These are phyloP conservation scores for Anaeromyces robustus DNA, from an alignment of 192 early-diverging fungal species.

Conservation along the genomic window DNA sequence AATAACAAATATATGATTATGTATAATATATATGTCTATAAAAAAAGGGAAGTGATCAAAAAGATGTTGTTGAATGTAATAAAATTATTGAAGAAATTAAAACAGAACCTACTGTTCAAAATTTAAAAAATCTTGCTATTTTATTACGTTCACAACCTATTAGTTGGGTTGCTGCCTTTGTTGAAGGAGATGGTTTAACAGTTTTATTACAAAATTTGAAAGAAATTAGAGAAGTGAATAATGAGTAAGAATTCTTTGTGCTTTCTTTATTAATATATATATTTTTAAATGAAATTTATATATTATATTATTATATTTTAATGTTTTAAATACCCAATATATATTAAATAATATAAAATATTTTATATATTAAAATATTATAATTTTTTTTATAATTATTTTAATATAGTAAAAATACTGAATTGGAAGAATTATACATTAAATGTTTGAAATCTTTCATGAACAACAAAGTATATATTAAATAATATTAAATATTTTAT, in stretches of 20 bases:
- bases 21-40: conserved; percentile 3
- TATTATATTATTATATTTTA: no score
- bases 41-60: conserved; percentile 14
- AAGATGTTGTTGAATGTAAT: conserved; percentile 17
- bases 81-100: not conserved
- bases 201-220: conserved; percentile 22
- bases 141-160: conserved; percentile 25
- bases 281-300: no score
- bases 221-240: conserved; percentile 13
- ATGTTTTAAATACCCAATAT: no score
- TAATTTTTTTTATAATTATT: no score
- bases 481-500: no score
- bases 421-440: not conserved
- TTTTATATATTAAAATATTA: not conserved
- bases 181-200: conserved; percentile 26
- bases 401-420: not conserved
- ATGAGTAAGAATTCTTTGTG: conserved; percentile 5
- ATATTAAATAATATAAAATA: no score
- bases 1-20: not conserved
- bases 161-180: conserved; percentile 31
- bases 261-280: no score
- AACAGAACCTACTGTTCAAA: not conserved
- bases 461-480: not conserved
- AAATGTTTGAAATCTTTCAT: not conserved
- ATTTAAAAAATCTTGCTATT: conserved; percentile 21